Evolutionary conservation across 2,329 filamentous ascomycete species (phyloP).

Genomic region (Aspergillus glaucus): DNA sequence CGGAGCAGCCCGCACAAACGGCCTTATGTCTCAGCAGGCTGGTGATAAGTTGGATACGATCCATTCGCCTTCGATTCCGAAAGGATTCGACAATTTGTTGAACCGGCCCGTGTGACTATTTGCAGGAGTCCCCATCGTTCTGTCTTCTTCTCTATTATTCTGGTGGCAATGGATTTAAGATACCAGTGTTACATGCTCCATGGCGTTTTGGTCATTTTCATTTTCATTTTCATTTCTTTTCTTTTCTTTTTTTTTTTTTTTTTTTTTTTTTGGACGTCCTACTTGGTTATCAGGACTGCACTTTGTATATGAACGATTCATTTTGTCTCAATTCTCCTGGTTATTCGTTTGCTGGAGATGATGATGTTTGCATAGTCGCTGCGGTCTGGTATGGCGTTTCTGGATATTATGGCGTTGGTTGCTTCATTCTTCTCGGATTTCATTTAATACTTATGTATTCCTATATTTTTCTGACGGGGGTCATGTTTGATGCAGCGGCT

Average conservation of each 20-base stretch:
- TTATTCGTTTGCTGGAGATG: not conserved
- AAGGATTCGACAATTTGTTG: constrained; percentile 17
- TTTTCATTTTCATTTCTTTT: too few relatives aligned
- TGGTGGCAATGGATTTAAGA: constrained; percentile 15
- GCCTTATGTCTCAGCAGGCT: constrained; percentile 23
- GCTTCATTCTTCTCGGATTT: not conserved
- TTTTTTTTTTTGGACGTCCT: not conserved
- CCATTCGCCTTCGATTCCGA: constrained; percentile 17
- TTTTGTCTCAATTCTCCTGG: not conserved
- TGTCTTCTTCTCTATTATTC: constrained; percentile 2
- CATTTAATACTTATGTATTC: not conserved
- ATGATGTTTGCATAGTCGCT: not conserved
- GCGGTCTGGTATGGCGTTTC: not conserved
- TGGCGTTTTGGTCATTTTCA: constrained; percentile 8
- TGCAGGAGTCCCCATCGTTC: not conserved
- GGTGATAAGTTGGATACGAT: constrained; percentile 15
- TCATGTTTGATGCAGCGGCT: too few relatives aligned
- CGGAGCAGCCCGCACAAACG: constrained; percentile 31
- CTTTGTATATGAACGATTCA: not conserved
- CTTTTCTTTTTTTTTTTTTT: not conserved
- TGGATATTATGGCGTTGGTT: not conserved
- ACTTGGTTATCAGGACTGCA: not conserved
- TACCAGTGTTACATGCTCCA: constrained; percentile 31
- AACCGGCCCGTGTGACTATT: constrained; percentile 6
- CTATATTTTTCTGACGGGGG: not conserved